These are phyloP conservation scores for Hysterangium stoloniferum DNA, from an alignment of 768 basidiomycete species.

Conservation along the genomic window DNA sequence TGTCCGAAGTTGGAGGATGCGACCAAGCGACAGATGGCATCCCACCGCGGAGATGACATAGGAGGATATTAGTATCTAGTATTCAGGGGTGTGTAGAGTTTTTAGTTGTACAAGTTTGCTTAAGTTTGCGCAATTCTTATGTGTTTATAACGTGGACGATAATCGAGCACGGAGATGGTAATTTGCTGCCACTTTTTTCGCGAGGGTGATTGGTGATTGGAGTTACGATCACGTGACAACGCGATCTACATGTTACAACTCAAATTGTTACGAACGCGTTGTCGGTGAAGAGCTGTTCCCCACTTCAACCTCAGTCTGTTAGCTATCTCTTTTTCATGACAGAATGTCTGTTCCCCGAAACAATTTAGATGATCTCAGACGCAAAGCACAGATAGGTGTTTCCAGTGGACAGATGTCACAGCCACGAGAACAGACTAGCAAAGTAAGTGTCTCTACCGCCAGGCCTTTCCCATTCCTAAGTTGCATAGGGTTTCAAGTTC, in stretches of 20 bases:
- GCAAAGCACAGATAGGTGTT: not conserved
- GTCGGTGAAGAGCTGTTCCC: too few relatives aligned
- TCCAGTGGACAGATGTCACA: not conserved
- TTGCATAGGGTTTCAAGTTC: constrained; percentile 8
- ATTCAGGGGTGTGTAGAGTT: too few relatives aligned
- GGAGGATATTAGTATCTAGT: constrained; percentile 54
- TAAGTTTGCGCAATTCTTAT: too few relatives aligned
- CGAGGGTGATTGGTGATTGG: too few relatives aligned
- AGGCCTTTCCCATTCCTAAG: not conserved
- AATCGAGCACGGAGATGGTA: too few relatives aligned
- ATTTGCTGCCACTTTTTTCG: too few relatives aligned
- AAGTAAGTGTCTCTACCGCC: not conserved
- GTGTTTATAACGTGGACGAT: too few relatives aligned
- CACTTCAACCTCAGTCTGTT: too few relatives aligned
- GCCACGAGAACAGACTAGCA: not conserved
- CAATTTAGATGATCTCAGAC: constrained; percentile 7
- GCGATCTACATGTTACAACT: too few relatives aligned
- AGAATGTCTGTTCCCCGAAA: constrained; percentile 4
- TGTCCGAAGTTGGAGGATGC: constrained; percentile 96
- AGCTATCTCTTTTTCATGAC: not conserved
- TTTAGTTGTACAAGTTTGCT: too few relatives aligned
- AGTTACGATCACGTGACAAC: too few relatives aligned
- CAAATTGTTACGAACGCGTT: too few relatives aligned
- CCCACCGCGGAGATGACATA: constrained; percentile 63
- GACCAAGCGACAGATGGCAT: constrained; percentile 84